These are phyloP conservation scores for Macrocybe gigantea DNA, from an alignment of 768 basidiomycete genomes.

Conservation along the genomic window DNA sequence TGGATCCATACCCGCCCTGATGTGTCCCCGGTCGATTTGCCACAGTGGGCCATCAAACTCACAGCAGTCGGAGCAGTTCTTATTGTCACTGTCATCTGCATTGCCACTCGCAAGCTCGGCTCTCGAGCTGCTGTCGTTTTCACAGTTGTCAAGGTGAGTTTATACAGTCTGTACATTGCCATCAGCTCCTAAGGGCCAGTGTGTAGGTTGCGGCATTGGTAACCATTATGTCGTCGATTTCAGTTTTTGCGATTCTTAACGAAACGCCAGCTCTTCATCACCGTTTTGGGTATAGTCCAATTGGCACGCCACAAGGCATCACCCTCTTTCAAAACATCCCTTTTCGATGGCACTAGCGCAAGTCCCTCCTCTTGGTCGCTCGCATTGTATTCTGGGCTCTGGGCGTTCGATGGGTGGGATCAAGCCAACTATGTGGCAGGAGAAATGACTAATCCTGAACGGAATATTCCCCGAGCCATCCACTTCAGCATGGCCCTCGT, in stretches of 20 bases:
- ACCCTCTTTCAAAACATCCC: constrained; percentile 55
- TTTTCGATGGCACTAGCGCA: constrained; percentile 68
- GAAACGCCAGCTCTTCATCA: constrained; percentile 53
- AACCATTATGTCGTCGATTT: constrained; percentile 17
- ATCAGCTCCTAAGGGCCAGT: neutral
- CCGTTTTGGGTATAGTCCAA: constrained; percentile 74
- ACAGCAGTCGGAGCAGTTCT: constrained; percentile 72
- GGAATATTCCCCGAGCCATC: constrained; percentile 84
- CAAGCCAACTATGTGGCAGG: constrained; percentile 89
- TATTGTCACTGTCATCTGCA: constrained; percentile 70
- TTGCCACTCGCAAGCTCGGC: constrained; percentile 72
- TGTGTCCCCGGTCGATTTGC: constrained; percentile 71
- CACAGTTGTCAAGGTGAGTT: constrained; percentile 72
- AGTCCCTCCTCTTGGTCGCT: constrained; percentile 85
- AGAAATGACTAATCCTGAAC: constrained; percentile 76
- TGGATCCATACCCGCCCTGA: constrained; percentile 70
- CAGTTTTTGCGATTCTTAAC: constrained; percentile 9
- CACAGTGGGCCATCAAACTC: constrained; percentile 88
- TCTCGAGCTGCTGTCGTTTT: constrained; percentile 82
- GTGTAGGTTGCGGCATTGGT: constrained; percentile 61
- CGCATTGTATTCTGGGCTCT: constrained; percentile 92
- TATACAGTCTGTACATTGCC: neutral
- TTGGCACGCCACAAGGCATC: constrained; percentile 67
- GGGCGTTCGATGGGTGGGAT: constrained; percentile 98
- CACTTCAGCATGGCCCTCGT: constrained; percentile 88